Evolutionary conservation across 1,284 basidiomycete genomes (phyloP), one percentile per base, ranked within the genome.

Genomic region (Wolfiporia cocos): DNA sequence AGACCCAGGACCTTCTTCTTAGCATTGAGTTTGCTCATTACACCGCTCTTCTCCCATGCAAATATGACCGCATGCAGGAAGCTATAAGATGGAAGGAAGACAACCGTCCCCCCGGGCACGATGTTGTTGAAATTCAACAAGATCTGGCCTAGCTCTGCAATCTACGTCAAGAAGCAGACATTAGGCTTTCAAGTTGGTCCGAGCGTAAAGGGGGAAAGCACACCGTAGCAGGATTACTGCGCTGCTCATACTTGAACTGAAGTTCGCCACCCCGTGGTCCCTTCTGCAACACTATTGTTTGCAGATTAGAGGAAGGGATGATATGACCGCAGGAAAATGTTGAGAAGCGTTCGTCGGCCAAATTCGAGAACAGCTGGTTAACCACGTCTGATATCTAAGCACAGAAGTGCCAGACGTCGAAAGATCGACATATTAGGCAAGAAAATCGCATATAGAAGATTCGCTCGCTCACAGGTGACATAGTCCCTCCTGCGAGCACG

Each of bases 281-380:
- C 42, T 76, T 81, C 10, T 72, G 70, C 6, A 98, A 68, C 2
- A 93, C 83, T 29, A 94, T 65, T 1, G 90, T 82, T 48, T 83
- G 76, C 21, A 99, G 72, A 58, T 92, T 93, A 19, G 76, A 66
- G 18, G 73, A 66, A 0, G 95, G 92, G 21, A 98, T 90, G 47
- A 98, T 89, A 62, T 99, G 95, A 0, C 88, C 86, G 61, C 95
- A 99, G 0, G 92, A 91, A 56, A 97, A 92, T 12, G 77, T 86
- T 2, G 78, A 67, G 17, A 97, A 67, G 22, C 77, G 74, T 10
- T 84, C 76, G 0, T 64, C 39, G 1, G 81, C 67, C 2, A 96
- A 56, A 41, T 73, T 68, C 0, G 83, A 73, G 54, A 99, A 92
- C 3, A 99, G 70, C 55, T 98, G 94, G 41, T 73, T 73, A 21